Evolutionary conservation across 116 monocot species (phyloP), one percentile per base, ranked within the genome.

Genomic region (Dioscorea cayenensis): DNA sequence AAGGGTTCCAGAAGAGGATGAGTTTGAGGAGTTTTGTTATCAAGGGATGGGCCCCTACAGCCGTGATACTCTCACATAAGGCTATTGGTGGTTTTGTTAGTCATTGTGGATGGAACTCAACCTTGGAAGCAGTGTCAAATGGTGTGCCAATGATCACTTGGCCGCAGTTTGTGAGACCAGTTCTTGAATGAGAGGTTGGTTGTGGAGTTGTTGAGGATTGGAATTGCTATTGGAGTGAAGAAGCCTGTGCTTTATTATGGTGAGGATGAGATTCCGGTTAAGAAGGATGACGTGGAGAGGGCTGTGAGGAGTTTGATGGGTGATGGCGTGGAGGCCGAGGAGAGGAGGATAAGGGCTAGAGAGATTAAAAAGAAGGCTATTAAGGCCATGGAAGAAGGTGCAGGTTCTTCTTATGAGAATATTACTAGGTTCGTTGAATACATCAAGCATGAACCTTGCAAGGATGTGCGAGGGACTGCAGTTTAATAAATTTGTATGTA

Each of bases 91-190:
- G 62, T 22, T 62, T 65, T 35, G 5, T 86, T 23, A 86, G 73
- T 19, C 85, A 86, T 51, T 79, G 85, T 61, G 79, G 82, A 7
- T 86, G 82, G 86, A 79, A 82, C 72, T 77, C 74, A 18, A 63
- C 63, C 23, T 11, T 74, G 64, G 86, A 82, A 71, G 65, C 14
- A 4, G 36, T 32, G 65, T 28, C 65, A 6, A 28, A 29, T 14
- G 65, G 65, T 5, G 8, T 65, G 65, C 65, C 65, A 16, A 35
- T 65, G 36, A 28, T 65, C 16, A 65, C 65, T 14, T 65, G 29
- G 65, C 65, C 65, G 25, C 28, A 36, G 4, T 35, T 35, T 65
- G 32, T 16, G n/a, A 16, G 65, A 65, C 65, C 65, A 65, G 16
- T 65, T 65, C 65, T 19, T 65, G 19, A 36, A 65, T 17, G 65